Percentiles rank a stretch among this genome's conserved stretches.
These are phyloP conservation scores for Penicillium goetzii DNA, from an alignment of 495 filamentous ascomycete genomes.

Conservation along the genomic window DNA sequence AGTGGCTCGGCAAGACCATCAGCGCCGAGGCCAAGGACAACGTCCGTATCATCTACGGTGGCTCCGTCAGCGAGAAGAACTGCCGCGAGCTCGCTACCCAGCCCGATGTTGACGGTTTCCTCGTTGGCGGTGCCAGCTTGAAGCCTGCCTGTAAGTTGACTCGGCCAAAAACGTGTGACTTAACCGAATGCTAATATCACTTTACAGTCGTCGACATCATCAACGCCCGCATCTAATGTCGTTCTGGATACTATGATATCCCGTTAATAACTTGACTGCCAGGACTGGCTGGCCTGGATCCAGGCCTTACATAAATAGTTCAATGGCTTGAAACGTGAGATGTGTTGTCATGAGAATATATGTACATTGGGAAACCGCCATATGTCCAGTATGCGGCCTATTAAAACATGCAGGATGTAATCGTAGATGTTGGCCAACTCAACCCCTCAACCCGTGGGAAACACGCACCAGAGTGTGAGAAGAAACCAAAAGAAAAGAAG, in stretches of 20 bases:
- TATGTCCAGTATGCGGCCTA: constrained; percentile 26
- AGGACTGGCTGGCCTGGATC: constrained; percentile 10
- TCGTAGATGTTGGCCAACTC: constrained; percentile 1
- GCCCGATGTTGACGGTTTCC: constrained; percentile 95
- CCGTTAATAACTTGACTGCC: constrained; percentile 10
- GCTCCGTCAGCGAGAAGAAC: constrained; percentile 98
- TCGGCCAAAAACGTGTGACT: background rate
- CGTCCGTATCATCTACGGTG: constrained; percentile 93
- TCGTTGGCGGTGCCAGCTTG: constrained; percentile 96
- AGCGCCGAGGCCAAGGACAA: constrained; percentile 70
- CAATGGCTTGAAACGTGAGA: constrained; percentile 35
- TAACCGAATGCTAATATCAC: constrained; percentile 17
- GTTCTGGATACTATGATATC: constrained; percentile 29
- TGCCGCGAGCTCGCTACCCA: constrained; percentile 89
- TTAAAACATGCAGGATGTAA: constrained; percentile 9
- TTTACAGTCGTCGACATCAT: constrained; percentile 66
- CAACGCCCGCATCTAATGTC: constrained; percentile 57
- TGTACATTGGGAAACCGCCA: constrained; percentile 35
- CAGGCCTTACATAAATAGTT: constrained; percentile 14
- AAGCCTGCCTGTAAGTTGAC: constrained; percentile 89
- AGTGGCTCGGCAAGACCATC: constrained; percentile 79
- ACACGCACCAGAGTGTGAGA: constrained; percentile 2
- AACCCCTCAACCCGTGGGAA: background rate
- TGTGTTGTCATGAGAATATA: constrained; percentile 39
- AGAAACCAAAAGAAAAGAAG: background rate